phyloP scores from a whole-genome alignment of 768 basidiomycete genomes.

The Tricholoma saponaceum region DNA sequence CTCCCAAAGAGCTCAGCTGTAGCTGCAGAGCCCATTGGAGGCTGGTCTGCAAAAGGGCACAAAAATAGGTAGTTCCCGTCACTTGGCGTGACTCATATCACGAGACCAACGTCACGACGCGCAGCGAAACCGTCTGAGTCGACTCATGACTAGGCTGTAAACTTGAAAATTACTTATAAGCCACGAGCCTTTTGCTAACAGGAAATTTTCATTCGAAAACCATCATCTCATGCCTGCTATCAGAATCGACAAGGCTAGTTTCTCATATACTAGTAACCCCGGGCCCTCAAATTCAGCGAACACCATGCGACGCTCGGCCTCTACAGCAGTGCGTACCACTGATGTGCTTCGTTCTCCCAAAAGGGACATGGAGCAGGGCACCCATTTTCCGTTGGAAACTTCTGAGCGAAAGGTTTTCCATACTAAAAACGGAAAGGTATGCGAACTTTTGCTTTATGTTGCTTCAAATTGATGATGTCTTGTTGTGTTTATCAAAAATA shows the following conservation, averaged over 20 bases:
- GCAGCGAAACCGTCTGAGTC: neutral
- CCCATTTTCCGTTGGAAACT: constrained; percentile 21
- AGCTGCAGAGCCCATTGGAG: neutral
- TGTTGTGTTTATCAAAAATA: neutral
- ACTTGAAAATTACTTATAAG: no score
- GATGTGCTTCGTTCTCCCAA: neutral
- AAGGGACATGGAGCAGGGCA: neutral
- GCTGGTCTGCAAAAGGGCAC: neutral
- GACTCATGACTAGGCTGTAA: no score
- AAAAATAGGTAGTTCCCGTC: neutral
- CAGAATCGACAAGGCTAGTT: constrained; percentile 11
- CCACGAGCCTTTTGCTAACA: no score
- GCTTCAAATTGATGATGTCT: no score
- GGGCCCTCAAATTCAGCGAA: neutral
- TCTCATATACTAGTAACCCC: constrained; percentile 13
- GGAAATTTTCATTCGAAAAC: no score
- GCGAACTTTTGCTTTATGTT: neutral
- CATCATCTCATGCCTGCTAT: constrained; percentile 14
- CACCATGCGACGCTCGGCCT: neutral
- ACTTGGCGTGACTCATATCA: neutral
- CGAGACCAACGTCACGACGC: neutral
- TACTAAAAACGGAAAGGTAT: constrained; percentile 33
- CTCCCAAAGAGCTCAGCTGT: neutral
- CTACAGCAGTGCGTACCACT: neutral
- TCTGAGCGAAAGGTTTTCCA: constrained; percentile 26